Evolutionary conservation across 225 moss, liverwort and hornwort species (phyloP), one percentile per base, ranked within the genome.

Genomic region (Neckera pumila): DNA sequence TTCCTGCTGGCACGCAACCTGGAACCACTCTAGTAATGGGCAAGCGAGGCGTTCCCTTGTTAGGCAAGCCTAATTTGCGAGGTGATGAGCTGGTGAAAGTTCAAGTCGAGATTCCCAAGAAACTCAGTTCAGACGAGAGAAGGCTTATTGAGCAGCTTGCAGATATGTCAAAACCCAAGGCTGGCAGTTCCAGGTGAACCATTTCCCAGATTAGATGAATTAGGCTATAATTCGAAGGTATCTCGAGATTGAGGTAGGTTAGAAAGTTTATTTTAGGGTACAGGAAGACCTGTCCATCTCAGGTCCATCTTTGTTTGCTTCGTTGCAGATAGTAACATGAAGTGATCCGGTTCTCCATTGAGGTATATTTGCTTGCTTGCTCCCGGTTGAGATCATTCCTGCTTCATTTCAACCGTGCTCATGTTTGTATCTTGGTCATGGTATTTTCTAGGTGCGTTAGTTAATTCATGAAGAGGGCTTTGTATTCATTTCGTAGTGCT

Each of bases 51-150:
- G 98, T 98, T 38, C 98, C 95, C 4, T 86, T 96, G 80, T 69
- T 98, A 70, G 98, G 98, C 49, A 97, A 98, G 20, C 92, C 93
- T 15, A 98, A 97, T 62, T 89, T 98, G 91, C 93, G 98, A 82
- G 98, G 98, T 40, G 98, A 98, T 81, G 94, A 98, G 86, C 88
- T 97, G 76, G 98, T 98, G 42, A 93, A 89, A 82, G 95, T 98
- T 13, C 96, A 96, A 87, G 97, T 98, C 33, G 95, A 98, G 89
- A 98, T 98, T 85, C 98, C 98, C 16, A 97, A 97, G 92, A 95
- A 95, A 67, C 86, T 98, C 56, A 96, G 91, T 84, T 90, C 87
- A 45, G 97, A 98, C 75, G 98, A 98, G 87, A 94, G 95, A 82
- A 94, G 89, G 84, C 93, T 98, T 76, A 95, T 98, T 63, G 98